Conservation (phyloP, 768 basidiomycete species). For the Sarcodon aspratus region DNA sequence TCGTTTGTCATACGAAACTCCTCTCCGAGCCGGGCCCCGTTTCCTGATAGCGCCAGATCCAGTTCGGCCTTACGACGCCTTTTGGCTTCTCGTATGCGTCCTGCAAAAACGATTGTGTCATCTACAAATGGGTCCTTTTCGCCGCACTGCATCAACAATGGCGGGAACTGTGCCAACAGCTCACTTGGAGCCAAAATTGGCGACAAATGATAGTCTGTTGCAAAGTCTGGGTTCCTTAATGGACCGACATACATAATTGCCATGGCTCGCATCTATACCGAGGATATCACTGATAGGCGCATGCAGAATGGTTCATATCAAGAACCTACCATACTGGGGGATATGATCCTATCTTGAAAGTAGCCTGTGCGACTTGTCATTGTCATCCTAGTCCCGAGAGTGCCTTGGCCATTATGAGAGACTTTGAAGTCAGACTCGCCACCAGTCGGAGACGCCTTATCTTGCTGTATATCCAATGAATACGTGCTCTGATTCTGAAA, state of each 20-base stretch:
- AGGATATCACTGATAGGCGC: constrained; percentile 2
- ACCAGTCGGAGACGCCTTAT: no score
- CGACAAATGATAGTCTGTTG: constrained; percentile 91
- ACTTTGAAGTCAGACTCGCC: constrained; percentile 18
- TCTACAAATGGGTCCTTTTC: constrained; percentile 94
- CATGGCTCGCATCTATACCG: constrained; percentile 96
- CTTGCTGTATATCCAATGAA: no score
- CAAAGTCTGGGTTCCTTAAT: constrained; percentile 86
- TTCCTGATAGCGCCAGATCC: constrained; percentile 45
- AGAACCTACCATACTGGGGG: constrained; percentile 85
- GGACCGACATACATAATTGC: constrained; percentile 96
- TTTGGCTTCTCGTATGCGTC: constrained; percentile 91
- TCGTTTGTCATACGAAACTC: constrained; percentile 45
- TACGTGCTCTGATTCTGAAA: constrained; percentile 12
- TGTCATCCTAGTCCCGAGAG: constrained; percentile 51
- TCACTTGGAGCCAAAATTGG: constrained; percentile 81
- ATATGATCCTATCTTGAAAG: constrained; percentile 88
- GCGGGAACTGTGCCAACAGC: constrained; percentile 88
- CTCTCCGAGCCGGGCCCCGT: constrained; percentile 53
- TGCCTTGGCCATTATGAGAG: constrained; percentile 32
- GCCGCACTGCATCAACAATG: constrained; percentile 87
- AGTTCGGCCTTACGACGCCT: constrained; percentile 69
- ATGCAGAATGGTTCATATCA: constrained; percentile 1
- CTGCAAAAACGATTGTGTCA: constrained; percentile 95
- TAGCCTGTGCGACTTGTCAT: constrained; percentile 94